Base-by-base conservation (phyloP, 495 filamentous ascomycete genomes). In the Cercophora scortea region DNA sequence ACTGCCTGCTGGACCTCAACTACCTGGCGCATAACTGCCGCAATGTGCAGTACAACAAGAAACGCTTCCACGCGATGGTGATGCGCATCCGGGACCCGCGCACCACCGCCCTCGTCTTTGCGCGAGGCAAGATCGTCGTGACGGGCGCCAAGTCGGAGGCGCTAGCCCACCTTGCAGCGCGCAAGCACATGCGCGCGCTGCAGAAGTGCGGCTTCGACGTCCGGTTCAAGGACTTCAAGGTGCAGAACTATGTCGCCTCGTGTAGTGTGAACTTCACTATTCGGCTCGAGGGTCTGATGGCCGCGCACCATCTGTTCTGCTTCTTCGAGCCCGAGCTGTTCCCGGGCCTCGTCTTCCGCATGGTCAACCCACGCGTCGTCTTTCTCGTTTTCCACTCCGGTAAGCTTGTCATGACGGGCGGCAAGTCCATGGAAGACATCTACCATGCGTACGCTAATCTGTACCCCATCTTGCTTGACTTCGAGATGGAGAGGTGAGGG, bases 51-150 rank as follows among this genome's bases (percentile, higher is more conserved):
- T 96, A 95, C 83, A 95, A 95, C 61, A 89, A 85, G 17, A 81
- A 93, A 85, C 90, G 90, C 83, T 96, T 97, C 69, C 90, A 90
- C 55, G 93, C 92, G 67, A 87, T 95, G 53, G 90, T 97, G 73
- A 96, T 96, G 91, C 89, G 92, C 72, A 96, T 97, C 66, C 91
- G 91, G 62, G 91, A 96, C 52, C 92, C 93, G 19, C 94, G 94
- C 73, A 96, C 92, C 1, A 96, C 92, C 8, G 89, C 92, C 2
- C 74, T 97, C 44, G 92, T 97, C 78, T 97, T 96, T 67, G 90
- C 90, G 13, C 92, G 87, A 0, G 92, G 92, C 74, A 95, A 94
- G 80, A 95, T 97, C 89, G 91, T 96, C 46, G 88, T 97, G 39
- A 96, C 91, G 33, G 92, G 92, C 71, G 92, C 91, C 51, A 96